Base-by-base conservation (phyloP, 202 grass and related monocot species). In the Dendrocalamus latiflorus region DNA sequence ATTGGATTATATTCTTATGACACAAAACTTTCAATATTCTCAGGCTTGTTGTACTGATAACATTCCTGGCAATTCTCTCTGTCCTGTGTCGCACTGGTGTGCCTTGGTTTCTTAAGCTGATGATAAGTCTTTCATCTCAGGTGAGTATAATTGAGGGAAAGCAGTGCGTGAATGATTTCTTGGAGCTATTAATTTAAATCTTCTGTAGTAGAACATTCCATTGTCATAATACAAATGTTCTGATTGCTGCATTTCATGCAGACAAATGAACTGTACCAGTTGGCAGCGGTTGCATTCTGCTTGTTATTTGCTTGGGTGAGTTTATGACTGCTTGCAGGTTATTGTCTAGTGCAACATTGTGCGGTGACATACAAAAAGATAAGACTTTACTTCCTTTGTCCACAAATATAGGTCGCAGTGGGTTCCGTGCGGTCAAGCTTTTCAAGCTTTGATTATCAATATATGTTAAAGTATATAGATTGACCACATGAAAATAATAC, bases 261-360 rank as follows among this genome's bases (percentile, higher is more conserved):
- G 96, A 99, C 96, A 83, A 95, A 95, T 86, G 96, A 99, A 90
- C 82, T 99, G n/a, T n/a, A n/a, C n/a, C n/a, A n/a, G n/a, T n/a
- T n/a, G n/a, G n/a, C n/a, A n/a, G n/a, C n/a, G n/a, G 96, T 99
- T 84, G 96, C 96, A 42, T 99, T 99, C 96, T 99, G 96, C 84
- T 93, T 99, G 62, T 73, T 99, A 74, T 94, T 89, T 89, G 96
- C 96, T 79, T 99, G 96, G 91, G 96, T 99, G 89, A 87, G 93
- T 99, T 72, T 86, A 22, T 63, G 4, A 69, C 37, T 65, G 20
- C 47, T 86, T 39, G 0, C 18, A 41, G 28, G 42, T 63, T 85
- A 68, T 5, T 71, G 37, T 48, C 9, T 15, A 48, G 41, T 86
- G 20, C 67, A 56, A 33, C 13, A 2, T 25, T 49, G 17, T 45